Conservation (phyloP, 2,329 filamentous ascomycete species). For the Apiospora marii region DNA sequence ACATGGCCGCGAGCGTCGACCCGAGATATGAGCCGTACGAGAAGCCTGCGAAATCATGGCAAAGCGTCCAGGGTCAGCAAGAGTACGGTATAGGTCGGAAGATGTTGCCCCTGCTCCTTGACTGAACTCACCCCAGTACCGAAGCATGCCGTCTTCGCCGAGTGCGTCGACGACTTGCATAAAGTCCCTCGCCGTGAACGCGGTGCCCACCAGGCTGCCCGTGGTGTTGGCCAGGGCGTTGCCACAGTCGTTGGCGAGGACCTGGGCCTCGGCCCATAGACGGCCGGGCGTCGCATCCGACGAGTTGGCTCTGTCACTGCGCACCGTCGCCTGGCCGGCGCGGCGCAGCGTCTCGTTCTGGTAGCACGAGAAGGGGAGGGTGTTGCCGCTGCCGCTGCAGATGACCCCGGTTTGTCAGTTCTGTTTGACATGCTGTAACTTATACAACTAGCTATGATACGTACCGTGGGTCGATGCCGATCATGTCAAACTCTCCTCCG, state of each 20-base stretch:
- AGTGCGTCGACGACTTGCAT: constrained; percentile 48
- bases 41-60: constrained; percentile 38
- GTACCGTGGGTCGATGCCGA: neutral
- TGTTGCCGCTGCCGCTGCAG: constrained; percentile 33
- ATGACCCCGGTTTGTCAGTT: neutral
- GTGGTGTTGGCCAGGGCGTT: constrained; percentile 25
- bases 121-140: constrained; percentile 45
- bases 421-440: neutral
- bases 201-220: constrained; percentile 41
- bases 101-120: too few species aligned
- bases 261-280: constrained; percentile 31
- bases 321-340: neutral
- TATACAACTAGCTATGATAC: neutral
- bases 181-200: constrained; percentile 48
- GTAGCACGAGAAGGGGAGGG: constrained; percentile 35
- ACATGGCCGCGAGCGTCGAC: constrained; percentile 49
- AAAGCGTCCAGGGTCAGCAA: constrained; percentile 26
- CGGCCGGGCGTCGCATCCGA: constrained; percentile 30
- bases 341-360: constrained; percentile 20
- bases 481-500: neutral
- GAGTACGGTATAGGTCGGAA: too few species aligned
- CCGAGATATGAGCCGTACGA: constrained; percentile 52
- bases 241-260: constrained; percentile 33
- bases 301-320: constrained; percentile 3
- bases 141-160: constrained; percentile 46